Conservation (phyloP, 2,329 filamentous ascomycete genomes). For the Botrytis byssoidea region DNA sequence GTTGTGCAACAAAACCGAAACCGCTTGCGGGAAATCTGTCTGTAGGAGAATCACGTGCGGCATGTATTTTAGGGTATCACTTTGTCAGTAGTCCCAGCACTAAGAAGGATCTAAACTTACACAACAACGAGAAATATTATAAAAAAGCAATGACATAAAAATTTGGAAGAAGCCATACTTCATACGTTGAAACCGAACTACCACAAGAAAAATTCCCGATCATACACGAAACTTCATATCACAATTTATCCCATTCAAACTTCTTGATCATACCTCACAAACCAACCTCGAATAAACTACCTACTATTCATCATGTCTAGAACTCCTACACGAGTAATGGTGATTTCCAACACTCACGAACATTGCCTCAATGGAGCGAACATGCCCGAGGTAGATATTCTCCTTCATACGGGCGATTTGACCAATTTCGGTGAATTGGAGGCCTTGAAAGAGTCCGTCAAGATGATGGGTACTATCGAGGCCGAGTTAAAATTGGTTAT, state of each 20-base stretch:
- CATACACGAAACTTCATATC: background rate
- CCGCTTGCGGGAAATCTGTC: background rate
- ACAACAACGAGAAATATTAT: background rate
- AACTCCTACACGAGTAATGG: constrained; percentile 29
- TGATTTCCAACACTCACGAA: constrained; percentile 34
- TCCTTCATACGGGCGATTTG: constrained; percentile 43
- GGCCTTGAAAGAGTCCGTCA: constrained; percentile 34
- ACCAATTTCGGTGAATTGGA: constrained; percentile 37
- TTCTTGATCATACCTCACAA: background rate
- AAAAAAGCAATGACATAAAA: background rate
- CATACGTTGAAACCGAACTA: background rate
- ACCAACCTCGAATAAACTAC: constrained; percentile 1
- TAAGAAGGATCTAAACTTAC: background rate
- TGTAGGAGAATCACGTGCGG: background rate
- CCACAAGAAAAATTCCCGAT: background rate
- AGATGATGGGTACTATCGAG: constrained; percentile 41
- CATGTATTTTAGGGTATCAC: background rate
- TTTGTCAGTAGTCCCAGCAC: background rate
- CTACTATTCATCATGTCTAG: constrained; percentile 11
- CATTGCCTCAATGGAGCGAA: constrained; percentile 24
- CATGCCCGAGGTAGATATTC: constrained; percentile 37
- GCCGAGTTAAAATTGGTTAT: constrained; percentile 61
- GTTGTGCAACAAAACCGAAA: background rate
- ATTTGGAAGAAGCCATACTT: background rate
- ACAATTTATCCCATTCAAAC: background rate